Evolutionary conservation across 148 eudicot species (phyloP).

Genomic region (Heliosperma pusillum): DNA sequence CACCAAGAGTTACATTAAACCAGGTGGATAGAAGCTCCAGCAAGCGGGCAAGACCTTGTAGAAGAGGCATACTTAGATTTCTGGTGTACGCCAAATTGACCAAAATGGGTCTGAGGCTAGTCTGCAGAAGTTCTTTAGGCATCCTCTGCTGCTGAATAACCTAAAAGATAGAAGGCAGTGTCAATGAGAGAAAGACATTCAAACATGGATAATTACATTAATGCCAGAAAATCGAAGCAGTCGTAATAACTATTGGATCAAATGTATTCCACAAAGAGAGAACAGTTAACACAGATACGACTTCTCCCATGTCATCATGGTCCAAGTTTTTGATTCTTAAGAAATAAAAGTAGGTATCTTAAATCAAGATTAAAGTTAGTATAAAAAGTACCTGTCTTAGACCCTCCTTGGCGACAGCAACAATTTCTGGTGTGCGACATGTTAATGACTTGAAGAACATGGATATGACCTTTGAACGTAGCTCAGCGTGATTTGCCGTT

Average conservation of each 20-base stretch:
- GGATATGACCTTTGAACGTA: conserved; percentile 85
- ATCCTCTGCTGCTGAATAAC: conserved; percentile 90
- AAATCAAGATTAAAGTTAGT: not conserved
- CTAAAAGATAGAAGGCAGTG: conserved; percentile 35
- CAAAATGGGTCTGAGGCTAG: conserved; percentile 92
- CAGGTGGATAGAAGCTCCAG: conserved; percentile 93
- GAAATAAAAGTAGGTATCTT: not conserved
- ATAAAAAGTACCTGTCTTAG: conserved; percentile 68
- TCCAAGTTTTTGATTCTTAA: not conserved
- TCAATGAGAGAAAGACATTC: conserved; percentile 4
- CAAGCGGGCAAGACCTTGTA: conserved; percentile 95
- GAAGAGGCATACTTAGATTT: conserved; percentile 92
- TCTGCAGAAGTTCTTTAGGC: conserved; percentile 98
- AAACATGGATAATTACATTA: not conserved
- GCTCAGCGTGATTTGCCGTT: conserved; percentile 76
- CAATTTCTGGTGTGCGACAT: conserved; percentile 82
- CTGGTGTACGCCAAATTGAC: conserved; percentile 91
- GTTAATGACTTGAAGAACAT: conserved; percentile 98
- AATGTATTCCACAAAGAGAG: not conserved
- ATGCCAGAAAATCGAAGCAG: not conserved
- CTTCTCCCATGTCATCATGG: not conserved
- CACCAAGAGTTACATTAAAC: conserved; percentile 93
- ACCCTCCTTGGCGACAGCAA: conserved; percentile 96
- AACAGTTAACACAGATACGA: not conserved
- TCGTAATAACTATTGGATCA: not conserved